Conservation (phyloP, 352 stramenopile species). For the Globisporangium polare region DNA sequence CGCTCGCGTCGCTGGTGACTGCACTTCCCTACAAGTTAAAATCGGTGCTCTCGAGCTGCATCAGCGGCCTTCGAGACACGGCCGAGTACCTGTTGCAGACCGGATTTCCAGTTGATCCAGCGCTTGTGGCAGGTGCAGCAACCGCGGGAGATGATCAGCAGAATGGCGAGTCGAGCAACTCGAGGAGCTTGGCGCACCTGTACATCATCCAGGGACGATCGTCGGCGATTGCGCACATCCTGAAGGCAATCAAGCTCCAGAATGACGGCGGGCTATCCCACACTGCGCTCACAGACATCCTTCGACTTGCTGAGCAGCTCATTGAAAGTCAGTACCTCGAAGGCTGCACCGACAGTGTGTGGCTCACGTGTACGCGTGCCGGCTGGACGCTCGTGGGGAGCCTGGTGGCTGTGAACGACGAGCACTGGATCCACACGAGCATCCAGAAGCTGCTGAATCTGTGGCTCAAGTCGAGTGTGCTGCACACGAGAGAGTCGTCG, state of each 20-base stretch:
- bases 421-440: conserved; percentile 54
- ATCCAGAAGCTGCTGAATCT: conserved; percentile 58
- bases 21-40: conserved; percentile 66
- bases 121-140: conserved; percentile 8
- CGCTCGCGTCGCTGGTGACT: conserved; percentile 56
- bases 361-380: conserved; percentile 82
- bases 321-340: conserved; percentile 79
- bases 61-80: conserved; percentile 39
- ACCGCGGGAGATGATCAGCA: conserved; percentile 15
- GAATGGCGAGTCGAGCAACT: conserved; percentile 28
- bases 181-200: conserved; percentile 59
- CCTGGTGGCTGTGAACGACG: conserved; percentile 59
- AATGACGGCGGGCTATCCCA: conserved; percentile 46
- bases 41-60: conserved; percentile 34
- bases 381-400: conserved; percentile 78
- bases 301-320: conserved; percentile 63
- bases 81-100: conserved; percentile 33
- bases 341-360: conserved; percentile 75
- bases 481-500: conserved; percentile 78
- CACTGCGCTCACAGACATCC: conserved; percentile 53
- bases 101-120: conserved; percentile 22
- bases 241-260: conserved; percentile 45
- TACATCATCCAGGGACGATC: conserved; percentile 77
- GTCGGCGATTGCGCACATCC: conserved; percentile 59
- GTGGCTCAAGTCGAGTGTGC: conserved; percentile 72